Evolutionary conservation across 176 grass and related monocot genomes (phyloP).

Genomic region (Aechmea fasciata): DNA sequence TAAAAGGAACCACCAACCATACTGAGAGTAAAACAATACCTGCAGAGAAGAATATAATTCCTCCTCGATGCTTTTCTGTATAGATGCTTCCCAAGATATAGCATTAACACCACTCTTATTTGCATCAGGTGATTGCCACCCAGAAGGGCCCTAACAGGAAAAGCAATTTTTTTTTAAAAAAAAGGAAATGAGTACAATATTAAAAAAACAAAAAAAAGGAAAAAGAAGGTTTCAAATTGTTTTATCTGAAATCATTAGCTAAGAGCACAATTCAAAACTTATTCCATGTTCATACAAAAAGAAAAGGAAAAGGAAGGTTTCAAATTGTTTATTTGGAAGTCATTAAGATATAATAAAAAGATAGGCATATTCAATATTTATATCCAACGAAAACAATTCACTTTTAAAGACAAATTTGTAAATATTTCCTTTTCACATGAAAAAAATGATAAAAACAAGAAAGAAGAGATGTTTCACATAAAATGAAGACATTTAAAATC

Average conservation of each 20-base stretch:
- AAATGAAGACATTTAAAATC: not conserved
- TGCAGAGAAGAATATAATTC: slow-evolving; percentile 82
- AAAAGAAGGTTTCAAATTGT: not conserved
- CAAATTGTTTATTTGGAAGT: too few species aligned
- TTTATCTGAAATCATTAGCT: too few species aligned
- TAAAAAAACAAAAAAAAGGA: not conserved
- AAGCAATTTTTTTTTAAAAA: not conserved
- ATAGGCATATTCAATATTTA: too few species aligned
- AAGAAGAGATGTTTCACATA: not conserved
- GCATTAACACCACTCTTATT: slow-evolving; percentile 52
- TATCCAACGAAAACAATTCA: too few species aligned
- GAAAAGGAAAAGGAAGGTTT: not conserved
- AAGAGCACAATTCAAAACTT: too few species aligned
- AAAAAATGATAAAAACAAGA: not conserved
- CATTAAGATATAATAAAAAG: too few species aligned
- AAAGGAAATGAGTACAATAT: not conserved
- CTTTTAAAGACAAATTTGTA: too few species aligned
- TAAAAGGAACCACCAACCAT: not conserved
- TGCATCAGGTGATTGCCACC: slow-evolving; percentile 66
- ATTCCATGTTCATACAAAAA: not conserved
- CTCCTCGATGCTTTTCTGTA: slow-evolving; percentile 74
- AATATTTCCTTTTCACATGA: too few species aligned
- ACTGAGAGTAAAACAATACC: slow-evolving; percentile 24
- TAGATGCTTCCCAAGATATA: slow-evolving; percentile 77
- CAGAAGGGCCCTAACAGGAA: slow-evolving; percentile 63